Base-by-base conservation (phyloP, 768 basidiomycete species). In the Boletus sensibilis region DNA sequence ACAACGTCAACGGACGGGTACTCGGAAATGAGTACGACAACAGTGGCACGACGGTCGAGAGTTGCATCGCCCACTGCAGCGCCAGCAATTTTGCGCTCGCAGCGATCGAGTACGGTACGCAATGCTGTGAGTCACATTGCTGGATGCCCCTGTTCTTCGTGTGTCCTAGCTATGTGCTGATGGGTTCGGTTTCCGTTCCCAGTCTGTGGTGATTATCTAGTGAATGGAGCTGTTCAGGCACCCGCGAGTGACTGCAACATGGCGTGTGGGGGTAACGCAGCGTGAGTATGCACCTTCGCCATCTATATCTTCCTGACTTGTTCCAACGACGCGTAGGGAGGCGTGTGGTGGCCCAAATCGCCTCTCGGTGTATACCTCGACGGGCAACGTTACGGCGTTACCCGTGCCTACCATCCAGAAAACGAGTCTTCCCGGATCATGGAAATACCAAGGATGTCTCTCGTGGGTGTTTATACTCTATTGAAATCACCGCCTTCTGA, bases 311-410 rank as follows among this genome's bases (percentile, higher is more conserved):
- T 21, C 1, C 21, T 31, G n/a, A 56, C n/a, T 1, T 8, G 11
- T 23, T 27, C 23, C 11, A 13, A 58, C 52, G 38, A 56, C 29
- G 27, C 55, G 44, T 56, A 86, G 85, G 13, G 78, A 87, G 67
- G 82, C 83, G 40, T 92, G 90, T 58, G 90, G 90, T 65, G 90
- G 84, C 7, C 81, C 84, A 1, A 85, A 85, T 64, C 79, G 82
- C n/a, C 65, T 92, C 27, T 89, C 88, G 1, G 80, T 90, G 14
- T 92, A 91, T 61, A 76, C 81, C 0, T 77, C 81, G 0, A 80
- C 71, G 9, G 74, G 72, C 4, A 78, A 74, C 40, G 74, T 91
- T 47, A 79, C 76, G 0, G 76, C 76, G 8, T 71, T 84, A 18
- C 82, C 88, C 1, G 79, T 90, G 12, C 88, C 90, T 5, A 71